A percentile compares a stretch with the other conserved stretches of the same genome.
These are phyloP conservation scores for Allomyces arbusculus DNA, from an alignment of 192 early-diverging fungal genomes.

Conservation along the genomic window DNA sequence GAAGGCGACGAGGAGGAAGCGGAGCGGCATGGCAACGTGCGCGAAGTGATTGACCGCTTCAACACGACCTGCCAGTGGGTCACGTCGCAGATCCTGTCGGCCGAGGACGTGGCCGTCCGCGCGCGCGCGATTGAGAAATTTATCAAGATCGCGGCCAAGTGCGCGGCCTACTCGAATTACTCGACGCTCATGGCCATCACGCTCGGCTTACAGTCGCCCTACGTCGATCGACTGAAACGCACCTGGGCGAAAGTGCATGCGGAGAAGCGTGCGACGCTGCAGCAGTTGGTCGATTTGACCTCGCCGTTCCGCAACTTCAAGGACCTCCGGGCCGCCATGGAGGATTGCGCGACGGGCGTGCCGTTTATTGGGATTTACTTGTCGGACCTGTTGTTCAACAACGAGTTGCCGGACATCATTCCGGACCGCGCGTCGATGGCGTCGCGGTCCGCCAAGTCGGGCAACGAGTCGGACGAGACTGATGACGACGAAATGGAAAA, in stretches of 20 bases:
- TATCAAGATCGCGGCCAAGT: slow-evolving; percentile 41
- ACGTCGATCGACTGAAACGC: slow-evolving; percentile 25
- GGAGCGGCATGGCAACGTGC: neutral
- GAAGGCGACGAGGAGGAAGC: slow-evolving; percentile 5
- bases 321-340: slow-evolving; percentile 31
- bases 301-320: slow-evolving; percentile 34
- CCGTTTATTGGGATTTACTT: slow-evolving; percentile 42
- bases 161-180: slow-evolving; percentile 32
- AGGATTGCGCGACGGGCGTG: slow-evolving; percentile 25
- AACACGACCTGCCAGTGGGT: slow-evolving; percentile 33
- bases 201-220: slow-evolving; percentile 29
- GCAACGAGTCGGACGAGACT: no score
- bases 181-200: slow-evolving; percentile 38
- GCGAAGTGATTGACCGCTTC: slow-evolving; percentile 12
- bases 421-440: no score
- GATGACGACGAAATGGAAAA: no score
- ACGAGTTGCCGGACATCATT: slow-evolving; percentile 16
- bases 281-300: slow-evolving; percentile 26
- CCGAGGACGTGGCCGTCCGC: slow-evolving; percentile 16
- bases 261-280: slow-evolving; percentile 17
- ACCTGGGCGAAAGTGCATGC: slow-evolving; percentile 28
- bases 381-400: slow-evolving; percentile 34
- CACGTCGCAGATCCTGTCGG: slow-evolving; percentile 26
- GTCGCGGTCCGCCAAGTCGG: no score
- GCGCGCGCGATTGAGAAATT: slow-evolving; percentile 37